Percentiles rank a stretch among this genome's conserved stretches.
phyloP scores from a whole-genome alignment of 345 rosid genomes.

The Populus alba region DNA sequence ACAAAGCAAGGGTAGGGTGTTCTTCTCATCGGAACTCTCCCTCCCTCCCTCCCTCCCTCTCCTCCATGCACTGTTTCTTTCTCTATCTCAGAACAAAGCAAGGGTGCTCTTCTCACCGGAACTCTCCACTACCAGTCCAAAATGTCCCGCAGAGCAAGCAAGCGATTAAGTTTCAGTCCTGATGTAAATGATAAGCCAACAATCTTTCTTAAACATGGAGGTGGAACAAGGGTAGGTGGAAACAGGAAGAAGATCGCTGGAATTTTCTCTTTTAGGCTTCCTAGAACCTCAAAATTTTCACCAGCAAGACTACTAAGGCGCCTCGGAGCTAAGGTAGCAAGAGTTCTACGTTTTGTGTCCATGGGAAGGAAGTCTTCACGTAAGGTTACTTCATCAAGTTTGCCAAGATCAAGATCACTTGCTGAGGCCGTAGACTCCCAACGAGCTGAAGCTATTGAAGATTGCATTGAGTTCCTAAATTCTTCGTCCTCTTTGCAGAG shows the following conservation, averaged over 20 bases:
- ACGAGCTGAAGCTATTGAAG: slow-evolving; percentile 81
- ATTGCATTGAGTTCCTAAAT: slow-evolving; percentile 88
- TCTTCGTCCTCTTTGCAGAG: slow-evolving; percentile 67
- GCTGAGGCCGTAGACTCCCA: slow-evolving; percentile 72
- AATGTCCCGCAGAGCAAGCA: slow-evolving; percentile 63
- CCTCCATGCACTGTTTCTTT: neutral
- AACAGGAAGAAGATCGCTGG: slow-evolving; percentile 42
- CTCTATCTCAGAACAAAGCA: neutral
- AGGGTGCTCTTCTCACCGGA: neutral
- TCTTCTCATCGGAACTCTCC: neutral
- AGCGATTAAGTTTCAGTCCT: slow-evolving; percentile 67
- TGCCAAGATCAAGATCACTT: slow-evolving; percentile 70
- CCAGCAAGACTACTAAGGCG: slow-evolving; percentile 51
- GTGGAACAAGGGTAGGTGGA: slow-evolving; percentile 22
- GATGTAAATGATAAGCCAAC: slow-evolving; percentile 43
- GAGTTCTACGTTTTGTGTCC: slow-evolving; percentile 52
- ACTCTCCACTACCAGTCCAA: neutral
- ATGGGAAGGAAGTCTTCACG: slow-evolving; percentile 41
- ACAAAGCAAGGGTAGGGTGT: too few species aligned
- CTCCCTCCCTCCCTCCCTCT: neutral
- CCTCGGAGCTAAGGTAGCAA: slow-evolving; percentile 52
- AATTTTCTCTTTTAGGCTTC: slow-evolving; percentile 46
- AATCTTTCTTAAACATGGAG: slow-evolving; percentile 40
- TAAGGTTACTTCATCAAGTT: slow-evolving; percentile 41
- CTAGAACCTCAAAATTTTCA: slow-evolving; percentile 31